Conservation (phyloP, 2,329 filamentous ascomycete genomes). For the Dactylellina haptotyla region DNA sequence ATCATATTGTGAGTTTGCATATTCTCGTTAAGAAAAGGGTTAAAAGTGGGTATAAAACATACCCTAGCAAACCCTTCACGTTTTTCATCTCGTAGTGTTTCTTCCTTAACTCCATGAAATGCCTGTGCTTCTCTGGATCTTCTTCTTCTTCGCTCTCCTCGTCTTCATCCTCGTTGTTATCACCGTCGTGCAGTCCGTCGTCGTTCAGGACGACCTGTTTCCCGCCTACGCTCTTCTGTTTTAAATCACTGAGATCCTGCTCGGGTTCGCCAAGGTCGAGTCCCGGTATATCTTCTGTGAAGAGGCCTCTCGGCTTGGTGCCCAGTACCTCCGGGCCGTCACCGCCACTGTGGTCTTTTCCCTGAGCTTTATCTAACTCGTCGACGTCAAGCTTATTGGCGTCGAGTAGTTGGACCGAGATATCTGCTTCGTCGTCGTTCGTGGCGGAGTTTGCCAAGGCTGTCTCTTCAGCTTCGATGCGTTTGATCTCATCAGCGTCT, state of each 20-base stretch:
- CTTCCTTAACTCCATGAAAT: slow-evolving; percentile 91
- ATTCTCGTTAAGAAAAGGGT: background rate
- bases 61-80: slow-evolving; percentile 87
- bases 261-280: slow-evolving; percentile 93
- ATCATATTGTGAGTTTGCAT: background rate
- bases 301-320: slow-evolving; percentile 50
- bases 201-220: slow-evolving; percentile 42
- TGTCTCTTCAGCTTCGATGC: slow-evolving; percentile 73
- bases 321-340: slow-evolving; percentile 39
- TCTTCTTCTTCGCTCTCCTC: slow-evolving; percentile 67
- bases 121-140: slow-evolving; percentile 82
- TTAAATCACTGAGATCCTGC: slow-evolving; percentile 67
- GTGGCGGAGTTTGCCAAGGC: background rate
- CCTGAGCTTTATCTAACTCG: slow-evolving; percentile 48
- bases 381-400: slow-evolving; percentile 51
- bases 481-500: slow-evolving; percentile 77
- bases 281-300: slow-evolving; percentile 84
- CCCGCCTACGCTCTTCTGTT: slow-evolving; percentile 41
- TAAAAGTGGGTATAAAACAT: slow-evolving; percentile 56
- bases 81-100: slow-evolving; percentile 99
- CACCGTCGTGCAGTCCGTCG: slow-evolving; percentile 63
- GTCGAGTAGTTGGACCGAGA: slow-evolving; percentile 53
- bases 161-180: slow-evolving; percentile 83
- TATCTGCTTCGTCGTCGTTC: slow-evolving; percentile 70
- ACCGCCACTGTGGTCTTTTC: slow-evolving; percentile 48